Conservation (phyloP, 306 rosid genomes). For the Parietaria judaica region DNA sequence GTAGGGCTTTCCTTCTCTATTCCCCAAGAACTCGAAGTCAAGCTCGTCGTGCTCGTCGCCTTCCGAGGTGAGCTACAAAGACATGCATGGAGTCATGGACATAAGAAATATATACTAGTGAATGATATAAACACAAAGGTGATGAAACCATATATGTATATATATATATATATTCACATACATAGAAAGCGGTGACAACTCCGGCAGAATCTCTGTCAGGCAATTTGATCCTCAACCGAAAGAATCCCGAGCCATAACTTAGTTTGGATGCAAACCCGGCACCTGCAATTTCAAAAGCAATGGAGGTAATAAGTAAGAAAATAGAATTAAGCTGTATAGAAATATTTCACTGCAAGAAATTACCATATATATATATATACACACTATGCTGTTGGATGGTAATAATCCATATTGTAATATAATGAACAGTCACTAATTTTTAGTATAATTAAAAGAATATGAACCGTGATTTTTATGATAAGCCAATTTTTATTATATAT, state of each 20-base stretch:
- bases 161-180: conserved; percentile 29
- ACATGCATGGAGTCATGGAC: neutral
- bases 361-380: too few relatives aligned
- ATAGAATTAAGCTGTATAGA: too few relatives aligned
- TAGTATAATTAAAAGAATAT: too few relatives aligned
- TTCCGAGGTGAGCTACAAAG: conserved; percentile 32
- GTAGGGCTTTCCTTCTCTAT: conserved; percentile 30
- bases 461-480: too few relatives aligned
- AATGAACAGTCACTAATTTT: too few relatives aligned
- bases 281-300: conserved; percentile 20
- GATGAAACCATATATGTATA: neutral
- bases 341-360: too few relatives aligned
- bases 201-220: conserved; percentile 45
- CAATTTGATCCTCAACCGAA: conserved; percentile 38
- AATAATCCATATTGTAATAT: too few relatives aligned
- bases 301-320: too few relatives aligned
- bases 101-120: neutral
- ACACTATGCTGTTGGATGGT: too few relatives aligned
- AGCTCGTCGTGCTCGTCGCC: conserved; percentile 37
- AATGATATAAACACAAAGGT: neutral
- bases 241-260: conserved; percentile 41
- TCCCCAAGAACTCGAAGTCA: conserved; percentile 63
- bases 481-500: too few relatives aligned
- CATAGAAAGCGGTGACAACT: conserved; percentile 44
- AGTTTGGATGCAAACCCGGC: conserved; percentile 47